These are phyloP conservation scores for Tuctoria greenei DNA, from an alignment of 176 grass and related monocot species.

Conservation along the genomic window DNA sequence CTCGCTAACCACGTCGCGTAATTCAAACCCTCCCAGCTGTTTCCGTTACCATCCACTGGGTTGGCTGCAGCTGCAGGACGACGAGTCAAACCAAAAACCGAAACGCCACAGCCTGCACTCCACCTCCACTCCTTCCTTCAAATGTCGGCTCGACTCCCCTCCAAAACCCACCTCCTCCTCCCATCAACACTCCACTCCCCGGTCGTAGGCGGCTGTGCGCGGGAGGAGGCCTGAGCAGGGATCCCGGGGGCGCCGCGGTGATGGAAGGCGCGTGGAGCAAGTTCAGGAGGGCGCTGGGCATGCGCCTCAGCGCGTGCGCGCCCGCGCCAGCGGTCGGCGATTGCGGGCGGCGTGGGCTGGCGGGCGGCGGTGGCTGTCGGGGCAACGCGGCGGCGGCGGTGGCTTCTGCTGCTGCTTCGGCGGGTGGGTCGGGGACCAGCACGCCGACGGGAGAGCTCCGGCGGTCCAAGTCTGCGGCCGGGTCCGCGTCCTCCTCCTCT, in stretches of 20 bases:
- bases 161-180: background rate
- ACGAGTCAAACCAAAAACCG: conserved; percentile 38
- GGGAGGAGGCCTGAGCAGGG: no score
- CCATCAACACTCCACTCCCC: background rate
- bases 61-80: background rate
- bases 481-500: conserved; percentile 35
- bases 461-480: conserved; percentile 54
- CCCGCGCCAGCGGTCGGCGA: conserved; percentile 14
- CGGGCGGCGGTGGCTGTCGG: conserved; percentile 10
- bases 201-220: background rate
- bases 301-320: conserved; percentile 46
- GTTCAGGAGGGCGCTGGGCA: conserved; percentile 60
- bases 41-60: background rate
- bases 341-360: background rate
- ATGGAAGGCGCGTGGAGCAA: conserved; percentile 84
- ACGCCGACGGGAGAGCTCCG: conserved; percentile 33
- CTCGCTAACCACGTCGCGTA: background rate
- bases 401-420: background rate
- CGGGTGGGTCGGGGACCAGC: conserved; percentile 5
- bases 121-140: conserved; percentile 10
- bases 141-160: conserved; percentile 14
- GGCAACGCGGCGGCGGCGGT: conserved; percentile 9
- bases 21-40: conserved; percentile 39
- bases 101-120: conserved; percentile 12
- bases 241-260: background rate